Base-by-base conservation (phyloP, 2,329 filamentous ascomycete species). In the Sporothrix inflata region DNA sequence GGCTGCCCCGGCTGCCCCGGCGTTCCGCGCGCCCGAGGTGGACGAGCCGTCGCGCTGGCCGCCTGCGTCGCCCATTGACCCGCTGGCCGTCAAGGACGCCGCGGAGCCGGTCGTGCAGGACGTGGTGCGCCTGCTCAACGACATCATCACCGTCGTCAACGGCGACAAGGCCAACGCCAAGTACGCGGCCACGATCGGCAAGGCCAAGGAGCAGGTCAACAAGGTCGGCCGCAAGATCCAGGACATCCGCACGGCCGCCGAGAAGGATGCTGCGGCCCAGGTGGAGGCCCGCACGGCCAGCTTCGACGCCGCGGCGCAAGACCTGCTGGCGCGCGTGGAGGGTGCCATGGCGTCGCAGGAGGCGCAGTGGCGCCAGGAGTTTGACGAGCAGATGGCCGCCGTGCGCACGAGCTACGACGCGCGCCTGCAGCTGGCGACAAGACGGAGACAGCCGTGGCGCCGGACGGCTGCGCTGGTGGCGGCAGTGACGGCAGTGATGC, bases 101-200 rank as follows among this genome's bases (percentile, higher is more conserved):
- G 89, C 90, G 73, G 95, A 98, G 80, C 92, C 93, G 38, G 88
- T 97, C 47, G 92, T 98, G 27, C 94, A 98, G 82, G 94, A 98
- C 78, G 86, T 99, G 6, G 94, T 97, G 73, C 95, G 93, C 84
- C 95, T 97, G 83, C 87, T 99, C 77, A 99, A 99, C 83, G 94
- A 97, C 81, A 91, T 99, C 77, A 97, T 99, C 79, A 90, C 93
- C 9, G 93, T 97, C 63, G 91, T 98, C 80, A 97, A 98, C 81
- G 92, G 92, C 72, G 95, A 97, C 80, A 89, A 91, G 74, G 89
- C 93, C 72, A 89, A 91, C 74, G 87, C 87, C 76, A 94, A 92
- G 81, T 97, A 96, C 82, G 90, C 89, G 69, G 87, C 88, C 2
- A 91, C 94, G 0, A 90, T 99, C 73, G 85, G 87, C 76, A 94